Conservation (phyloP, 768 basidiomycete genomes). For the Hypholoma sublateritium region DNA sequence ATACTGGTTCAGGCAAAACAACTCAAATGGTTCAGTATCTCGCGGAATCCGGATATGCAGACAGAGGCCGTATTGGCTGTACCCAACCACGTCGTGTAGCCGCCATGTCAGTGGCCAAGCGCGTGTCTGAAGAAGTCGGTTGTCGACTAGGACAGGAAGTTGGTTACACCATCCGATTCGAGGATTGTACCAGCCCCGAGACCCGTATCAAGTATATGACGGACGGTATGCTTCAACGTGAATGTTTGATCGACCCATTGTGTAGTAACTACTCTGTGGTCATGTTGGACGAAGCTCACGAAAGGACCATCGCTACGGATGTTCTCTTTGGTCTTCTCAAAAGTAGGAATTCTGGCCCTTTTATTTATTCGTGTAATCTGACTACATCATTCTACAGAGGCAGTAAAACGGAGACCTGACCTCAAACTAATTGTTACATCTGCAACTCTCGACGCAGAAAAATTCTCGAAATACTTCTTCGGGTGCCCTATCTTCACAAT, state of each 20-base stretch:
- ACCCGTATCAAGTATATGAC: conserved; percentile 99
- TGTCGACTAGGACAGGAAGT: conserved; percentile 97
- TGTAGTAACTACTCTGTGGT: conserved; percentile 91
- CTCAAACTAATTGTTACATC: conserved; percentile 98
- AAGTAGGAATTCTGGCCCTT: conserved; percentile 46
- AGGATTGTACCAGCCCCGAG: conserved; percentile 98
- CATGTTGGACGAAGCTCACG: conserved; percentile 99
- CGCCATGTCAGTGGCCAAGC: conserved; percentile 98
- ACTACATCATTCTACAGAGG: conserved; percentile 55
- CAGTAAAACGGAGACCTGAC: conserved; percentile 91
- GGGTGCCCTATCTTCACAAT: conserved; percentile 99
- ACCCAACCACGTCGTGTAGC: conserved; percentile 99
- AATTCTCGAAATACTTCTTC: conserved; percentile 99
- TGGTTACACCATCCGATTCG: conserved; percentile 98
- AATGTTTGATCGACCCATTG: conserved; percentile 94
- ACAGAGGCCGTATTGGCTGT: conserved; percentile 89
- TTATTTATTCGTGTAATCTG: conserved; percentile 3
- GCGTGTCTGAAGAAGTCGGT: conserved; percentile 97
- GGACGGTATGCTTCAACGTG: conserved; percentile 98
- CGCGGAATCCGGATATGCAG: conserved; percentile 92
- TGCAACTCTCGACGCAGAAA: conserved; percentile 98
- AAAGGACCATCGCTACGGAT: conserved; percentile 97
- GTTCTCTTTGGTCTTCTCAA: conserved; percentile 95
- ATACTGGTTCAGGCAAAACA: conserved; percentile 98
- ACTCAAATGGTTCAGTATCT: conserved; percentile 99